Evolutionary conservation across 116 monocot species (phyloP), one percentile per base, ranked within the genome.

Genomic region (Dioscorea cayenensis): DNA sequence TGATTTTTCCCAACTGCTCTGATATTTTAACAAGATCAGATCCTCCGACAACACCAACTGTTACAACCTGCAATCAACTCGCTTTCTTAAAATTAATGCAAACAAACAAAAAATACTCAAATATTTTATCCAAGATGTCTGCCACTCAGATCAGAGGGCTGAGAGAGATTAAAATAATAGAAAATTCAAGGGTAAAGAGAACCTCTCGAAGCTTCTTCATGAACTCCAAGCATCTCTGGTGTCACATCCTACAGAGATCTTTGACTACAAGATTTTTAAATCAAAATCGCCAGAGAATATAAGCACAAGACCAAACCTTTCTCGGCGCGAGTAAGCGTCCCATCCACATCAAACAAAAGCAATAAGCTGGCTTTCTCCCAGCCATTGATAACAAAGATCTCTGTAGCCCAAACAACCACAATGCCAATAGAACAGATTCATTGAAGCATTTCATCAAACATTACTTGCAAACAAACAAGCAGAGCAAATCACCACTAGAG

Each of bases 1-100:
- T 77, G 86, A 65, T 70, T 76, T n/a, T 87, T n/a, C 96, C 96
- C 65, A 97, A 86, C 65, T 97, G 96, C 60, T 97, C 96, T 43
- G 87, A 79, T 75, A 97, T 97, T 70, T 97, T 97, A 60, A 83
- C 87, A 68, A 92, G 90, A 83, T 97, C 96, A 4, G 96, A 97
- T 71, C 96, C 96, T 55, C 96, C 96, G 64, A 97, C 96, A 48
- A 97, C 92, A 75, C 92, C 96, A 17, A 97, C 84, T 29, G 88
- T 84, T n/a, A 97, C 86, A 73, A 88, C 87, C 96, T 97, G 81
- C 63, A 16, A 64, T 28, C 43, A n/a, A 68, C 49, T 27, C 63
- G 51, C 28, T 23, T 7, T 9, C 75, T 36, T 23, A 28, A 7
- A 35, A 49, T 3, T 17, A 3, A n/a, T 1, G 66, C 11, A 11